Evolutionary conservation across 2,329 filamentous ascomycete species (phyloP).

Genomic region (Tolypocladium album): DNA sequence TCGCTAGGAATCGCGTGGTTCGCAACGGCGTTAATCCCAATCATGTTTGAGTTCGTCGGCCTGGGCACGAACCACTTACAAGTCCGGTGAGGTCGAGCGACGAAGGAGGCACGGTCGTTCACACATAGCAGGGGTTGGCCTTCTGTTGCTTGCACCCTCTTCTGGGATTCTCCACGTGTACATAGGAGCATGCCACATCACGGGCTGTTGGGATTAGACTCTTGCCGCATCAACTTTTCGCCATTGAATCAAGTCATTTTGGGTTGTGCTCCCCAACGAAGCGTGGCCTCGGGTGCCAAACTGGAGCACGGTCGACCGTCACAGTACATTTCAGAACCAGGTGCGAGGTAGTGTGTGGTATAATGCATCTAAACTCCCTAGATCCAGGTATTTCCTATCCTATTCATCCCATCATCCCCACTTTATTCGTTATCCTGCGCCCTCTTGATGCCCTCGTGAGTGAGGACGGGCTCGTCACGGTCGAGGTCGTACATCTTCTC

Average conservation of each 20-base stretch:
- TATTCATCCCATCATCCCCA: too few relatives aligned
- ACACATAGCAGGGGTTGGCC: too few relatives aligned
- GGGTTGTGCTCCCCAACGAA: neutral
- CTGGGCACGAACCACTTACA: slow-evolving; percentile 32
- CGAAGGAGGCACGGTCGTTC: neutral
- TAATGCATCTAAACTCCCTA: neutral
- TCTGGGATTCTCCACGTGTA: neutral
- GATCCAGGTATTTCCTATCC: neutral
- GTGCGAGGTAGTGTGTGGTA: neutral
- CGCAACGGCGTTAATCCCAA: slow-evolving; percentile 63
- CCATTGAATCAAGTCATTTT: neutral
- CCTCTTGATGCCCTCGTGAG: neutral
- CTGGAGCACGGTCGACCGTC: neutral
- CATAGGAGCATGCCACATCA: neutral
- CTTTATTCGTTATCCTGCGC: neutral
- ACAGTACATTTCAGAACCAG: neutral
- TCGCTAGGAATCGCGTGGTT: slow-evolving; percentile 67
- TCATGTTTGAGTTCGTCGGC: slow-evolving; percentile 56
- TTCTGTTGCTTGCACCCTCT: neutral
- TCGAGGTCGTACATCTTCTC: slow-evolving; percentile 28
- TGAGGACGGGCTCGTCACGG: slow-evolving; percentile 16
- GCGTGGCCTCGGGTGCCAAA: neutral
- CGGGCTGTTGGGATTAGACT: neutral
- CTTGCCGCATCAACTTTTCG: neutral
- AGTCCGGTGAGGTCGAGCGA: slow-evolving; percentile 4